Evolutionary conservation across 371 early-diverging fungal species (phyloP), one percentile per base, ranked within the genome.

Genomic region (Circinella umbellata): DNA sequence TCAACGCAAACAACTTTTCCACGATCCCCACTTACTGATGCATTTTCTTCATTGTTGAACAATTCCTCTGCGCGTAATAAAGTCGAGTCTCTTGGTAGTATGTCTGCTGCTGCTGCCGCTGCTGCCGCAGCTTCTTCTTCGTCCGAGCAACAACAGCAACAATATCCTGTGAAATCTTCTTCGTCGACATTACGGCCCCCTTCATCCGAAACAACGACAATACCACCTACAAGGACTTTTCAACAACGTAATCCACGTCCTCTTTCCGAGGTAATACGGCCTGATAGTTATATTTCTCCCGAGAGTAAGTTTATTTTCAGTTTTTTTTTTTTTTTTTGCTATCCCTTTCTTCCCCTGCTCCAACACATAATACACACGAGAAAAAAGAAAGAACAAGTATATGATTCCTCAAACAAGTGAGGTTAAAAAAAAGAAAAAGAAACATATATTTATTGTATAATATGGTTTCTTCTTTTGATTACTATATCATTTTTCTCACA

Each of bases 221-320:
- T 61, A 18, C 39, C 46, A 20, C 11, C 69, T 42, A 15, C 49
- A 20, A 61, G 49, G 37, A n/a, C 63, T n/a, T 46, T 62, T 65
- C 67, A 61, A 39, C 75, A 64, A 47, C 72, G 72, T 36, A 69
- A 74, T 57, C 61, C 77, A 66, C 70, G 80, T 8, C 80, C 80
- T 18, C 71, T 78, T n/a, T 81, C 82, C 67, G 82, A 81, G 66
- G 73, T 81, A 17, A 65, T 81, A 10, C 73, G 75, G 61, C 77
- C 74, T 42, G 80, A 73, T 15, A 81, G 70, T 65, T 75, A 69
- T 53, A 69, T 71, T 46, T 77, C 79, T 57, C 79, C 82, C 35
- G 82, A 81, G 64, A 76, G 82, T 81, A 76, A 76, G 69, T 17
- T 35, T 13, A 20, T 51, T 51, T n/a, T 51, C 3, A 13, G 1